A percentile compares a stretch with the other conserved stretches of the same genome.
These are phyloP conservation scores for Ceratocystis albifundus DNA, from an alignment of 2,329 filamentous ascomycete species.

Conservation along the genomic window DNA sequence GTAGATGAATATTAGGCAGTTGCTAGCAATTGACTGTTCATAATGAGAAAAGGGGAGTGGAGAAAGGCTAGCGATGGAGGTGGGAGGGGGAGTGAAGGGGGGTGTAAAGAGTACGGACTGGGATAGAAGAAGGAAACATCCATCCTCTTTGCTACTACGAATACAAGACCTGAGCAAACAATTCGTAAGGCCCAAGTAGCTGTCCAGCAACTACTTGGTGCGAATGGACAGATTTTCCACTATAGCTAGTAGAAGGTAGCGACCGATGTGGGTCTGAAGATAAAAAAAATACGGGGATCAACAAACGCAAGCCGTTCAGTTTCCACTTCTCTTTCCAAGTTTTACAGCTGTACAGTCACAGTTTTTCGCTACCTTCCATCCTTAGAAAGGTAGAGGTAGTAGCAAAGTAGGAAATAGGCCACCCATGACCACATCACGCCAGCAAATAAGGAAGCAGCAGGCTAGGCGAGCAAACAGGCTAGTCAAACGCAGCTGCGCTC, in stretches of 20 bases:
- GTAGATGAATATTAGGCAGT: not conserved
- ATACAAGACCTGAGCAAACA: not conserved
- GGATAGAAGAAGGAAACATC: constrained; percentile 3
- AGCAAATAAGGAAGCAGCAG: not conserved
- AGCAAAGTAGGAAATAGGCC: too few species aligned
- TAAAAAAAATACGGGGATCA: constrained; percentile 3
- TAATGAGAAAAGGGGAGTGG: not conserved
- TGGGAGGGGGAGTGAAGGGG: not conserved
- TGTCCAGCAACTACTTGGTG: not conserved
- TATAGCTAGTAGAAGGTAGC: not conserved
- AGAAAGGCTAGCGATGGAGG: not conserved
- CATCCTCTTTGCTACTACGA: not conserved
- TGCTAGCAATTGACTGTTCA: not conserved
- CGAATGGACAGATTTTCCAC: not conserved
- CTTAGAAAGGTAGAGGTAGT: too few species aligned
- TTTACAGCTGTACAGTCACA: constrained; percentile 6
- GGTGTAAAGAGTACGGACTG: not conserved
- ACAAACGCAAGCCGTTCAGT: constrained; percentile 9
- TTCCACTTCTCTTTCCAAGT: not conserved
- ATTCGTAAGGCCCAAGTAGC: not conserved
- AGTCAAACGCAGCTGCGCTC: not conserved
- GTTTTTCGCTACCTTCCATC: too few species aligned
- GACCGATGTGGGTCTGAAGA: constrained; percentile 4
- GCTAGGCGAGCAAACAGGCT: too few species aligned
- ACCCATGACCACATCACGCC: not conserved